phyloP scores from a whole-genome alignment of 202 grass and related monocot species.

The Setaria italica region DNA sequence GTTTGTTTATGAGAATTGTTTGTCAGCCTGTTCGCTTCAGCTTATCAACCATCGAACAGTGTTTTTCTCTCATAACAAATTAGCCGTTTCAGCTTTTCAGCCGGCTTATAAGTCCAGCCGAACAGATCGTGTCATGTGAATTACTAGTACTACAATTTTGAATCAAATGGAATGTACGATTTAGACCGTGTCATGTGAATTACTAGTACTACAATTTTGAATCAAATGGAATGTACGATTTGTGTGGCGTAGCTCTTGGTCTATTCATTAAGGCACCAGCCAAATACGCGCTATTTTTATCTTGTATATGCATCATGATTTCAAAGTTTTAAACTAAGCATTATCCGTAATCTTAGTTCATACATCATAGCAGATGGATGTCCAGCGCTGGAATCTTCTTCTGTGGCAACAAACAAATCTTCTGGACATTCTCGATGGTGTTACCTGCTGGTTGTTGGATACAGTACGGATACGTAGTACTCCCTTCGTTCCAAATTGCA shows the following conservation, averaged over 20 bases:
- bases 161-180: constrained; percentile 15
- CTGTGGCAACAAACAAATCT: constrained; percentile 36
- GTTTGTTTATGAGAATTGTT: constrained; percentile 36
- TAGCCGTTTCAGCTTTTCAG: no score
- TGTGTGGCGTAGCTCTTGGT: constrained; percentile 2
- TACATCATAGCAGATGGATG: constrained; percentile 29
- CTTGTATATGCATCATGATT: not conserved
- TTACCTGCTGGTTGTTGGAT: constrained; percentile 26
- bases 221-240: constrained; percentile 20
- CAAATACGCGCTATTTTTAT: not conserved
- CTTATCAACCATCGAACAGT: no score
- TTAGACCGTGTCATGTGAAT: constrained; percentile 22
- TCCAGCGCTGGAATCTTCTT: constrained; percentile 20
- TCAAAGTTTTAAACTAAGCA: not conserved
- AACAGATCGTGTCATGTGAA: constrained; percentile 11
- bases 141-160: constrained; percentile 26
- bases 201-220: constrained; percentile 25
- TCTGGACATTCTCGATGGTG: not conserved
- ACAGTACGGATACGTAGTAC: not conserved
- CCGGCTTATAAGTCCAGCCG: no score
- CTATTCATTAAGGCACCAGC: not conserved
- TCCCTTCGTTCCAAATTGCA: no score
- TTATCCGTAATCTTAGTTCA: not conserved
- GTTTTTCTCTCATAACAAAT: no score
- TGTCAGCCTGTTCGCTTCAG: not conserved